phyloP scores from a whole-genome alignment of 2,329 filamentous ascomycete species.

The Beauveria bassiana region DNA sequence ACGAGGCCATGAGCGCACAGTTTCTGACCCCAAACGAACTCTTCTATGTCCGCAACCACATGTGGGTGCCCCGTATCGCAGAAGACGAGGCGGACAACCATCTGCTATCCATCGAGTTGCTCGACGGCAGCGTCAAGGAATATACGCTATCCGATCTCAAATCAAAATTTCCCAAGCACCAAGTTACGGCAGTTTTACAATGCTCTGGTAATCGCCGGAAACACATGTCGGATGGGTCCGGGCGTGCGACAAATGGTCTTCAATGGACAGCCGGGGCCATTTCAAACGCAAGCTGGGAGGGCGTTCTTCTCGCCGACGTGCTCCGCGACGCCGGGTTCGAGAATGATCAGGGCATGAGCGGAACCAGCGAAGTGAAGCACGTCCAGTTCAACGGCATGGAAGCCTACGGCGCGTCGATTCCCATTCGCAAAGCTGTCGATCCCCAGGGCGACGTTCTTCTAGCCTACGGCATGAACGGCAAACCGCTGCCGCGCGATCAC shows the following conservation, averaged over 20 bases:
- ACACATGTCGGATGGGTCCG: constrained; percentile 46
- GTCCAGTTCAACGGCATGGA: constrained; percentile 53
- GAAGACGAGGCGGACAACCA: constrained; percentile 32
- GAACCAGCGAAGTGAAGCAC: constrained; percentile 36
- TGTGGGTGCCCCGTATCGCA: constrained; percentile 50
- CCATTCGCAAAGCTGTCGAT: constrained; percentile 49
- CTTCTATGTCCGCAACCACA: constrained; percentile 56
- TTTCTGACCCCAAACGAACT: constrained; percentile 49
- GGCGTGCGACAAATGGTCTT: constrained; percentile 45
- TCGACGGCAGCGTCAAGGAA: constrained; percentile 42
- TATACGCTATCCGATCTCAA: constrained; percentile 50
- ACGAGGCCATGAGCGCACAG: constrained; percentile 34
- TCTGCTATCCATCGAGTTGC: constrained; percentile 45
- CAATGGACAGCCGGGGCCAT: constrained; percentile 54
- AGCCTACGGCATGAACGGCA: constrained; percentile 61
- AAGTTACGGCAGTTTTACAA: constrained; percentile 48
- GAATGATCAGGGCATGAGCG: constrained; percentile 27
- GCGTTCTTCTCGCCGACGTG: constrained; percentile 47
- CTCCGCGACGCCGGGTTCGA: constrained; percentile 48
- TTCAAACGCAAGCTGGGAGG: constrained; percentile 52
- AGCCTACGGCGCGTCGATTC: constrained; percentile 55
- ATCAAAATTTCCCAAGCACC: constrained; percentile 39
- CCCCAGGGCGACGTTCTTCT: constrained; percentile 57
- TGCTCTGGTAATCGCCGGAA: constrained; percentile 53
- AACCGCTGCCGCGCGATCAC: constrained; percentile 56